Conservation (phyloP, 2,329 filamentous ascomycete species). For the Stylonectria norvegica region DNA sequence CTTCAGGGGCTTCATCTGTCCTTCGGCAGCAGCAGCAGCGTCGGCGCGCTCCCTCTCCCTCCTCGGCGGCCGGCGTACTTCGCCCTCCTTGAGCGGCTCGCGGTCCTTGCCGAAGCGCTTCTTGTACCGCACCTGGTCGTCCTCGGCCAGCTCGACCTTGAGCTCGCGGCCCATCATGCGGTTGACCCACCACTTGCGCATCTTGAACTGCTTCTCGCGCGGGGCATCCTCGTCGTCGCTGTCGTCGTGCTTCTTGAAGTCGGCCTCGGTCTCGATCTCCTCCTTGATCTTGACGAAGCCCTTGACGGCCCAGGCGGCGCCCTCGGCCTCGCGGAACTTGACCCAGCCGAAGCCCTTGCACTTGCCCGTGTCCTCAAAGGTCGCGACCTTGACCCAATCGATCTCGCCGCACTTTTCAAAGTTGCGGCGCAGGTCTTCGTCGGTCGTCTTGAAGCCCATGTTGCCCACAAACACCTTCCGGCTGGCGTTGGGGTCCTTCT, state of each 20-base stretch:
- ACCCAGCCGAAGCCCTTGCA: slow-evolving; percentile 98
- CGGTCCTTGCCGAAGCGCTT: slow-evolving; percentile 82
- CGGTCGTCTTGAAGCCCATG: slow-evolving; percentile 74
- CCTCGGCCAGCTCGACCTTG: slow-evolving; percentile 91
- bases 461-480: slow-evolving; percentile 91
- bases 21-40: slow-evolving; percentile 17
- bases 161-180: slow-evolving; percentile 74
- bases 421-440: slow-evolving; percentile 75
- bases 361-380: slow-evolving; percentile 94
- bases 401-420: slow-evolving; percentile 84
- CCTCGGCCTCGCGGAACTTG: slow-evolving; percentile 75
- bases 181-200: slow-evolving; percentile 79
- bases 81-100: slow-evolving; percentile 28
- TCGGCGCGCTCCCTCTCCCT: slow-evolving; percentile 29
- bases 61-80: slow-evolving; percentile 30
- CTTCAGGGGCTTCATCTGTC: slow-evolving; percentile 38
- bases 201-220: slow-evolving; percentile 53
- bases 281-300: slow-evolving; percentile 74
- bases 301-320: slow-evolving; percentile 66
- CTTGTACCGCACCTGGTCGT: slow-evolving; percentile 83
- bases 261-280: slow-evolving; percentile 59
- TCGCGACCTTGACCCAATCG: slow-evolving; percentile 81
- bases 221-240: slow-evolving; percentile 42
- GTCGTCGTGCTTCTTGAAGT: slow-evolving; percentile 51
- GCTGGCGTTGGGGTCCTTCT: slow-evolving; percentile 55